Base-by-base conservation (phyloP, 2,329 filamentous ascomycete genomes). In the Talaromyces sp. region DNA sequence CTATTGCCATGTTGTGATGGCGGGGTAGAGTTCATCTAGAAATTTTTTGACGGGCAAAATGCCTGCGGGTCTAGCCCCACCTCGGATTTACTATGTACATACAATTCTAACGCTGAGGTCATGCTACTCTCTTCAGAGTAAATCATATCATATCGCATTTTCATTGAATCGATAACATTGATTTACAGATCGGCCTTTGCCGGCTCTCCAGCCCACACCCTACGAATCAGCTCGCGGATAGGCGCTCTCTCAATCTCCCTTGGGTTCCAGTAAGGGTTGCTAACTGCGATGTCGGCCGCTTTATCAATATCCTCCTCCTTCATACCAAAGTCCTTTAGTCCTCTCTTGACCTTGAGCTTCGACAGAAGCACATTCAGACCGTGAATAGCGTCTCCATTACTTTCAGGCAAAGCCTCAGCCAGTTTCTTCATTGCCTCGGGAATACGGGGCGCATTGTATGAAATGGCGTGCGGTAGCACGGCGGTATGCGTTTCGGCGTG, bases 401-500 rank as follows among this genome's bases (percentile, higher is more conserved):
- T 85, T 2, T 77, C 85, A 0, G 86, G 86, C 10, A 89, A 72
- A 1, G 76, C 83, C 1, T 79, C 79, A 0, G 85, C 85, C 33
- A 89, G 71, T 66, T 79, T 79, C 59, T 75, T 75, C 82, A 88
- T 84, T 0, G 79, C 80, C 2, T 81, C 78, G 0, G 84, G 82
- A 2, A 87, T 81, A 0, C 75, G 77, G 0, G 85, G 84, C 0
- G 84, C 83, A 67, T 88, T 88, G 72, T 88, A 90, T 2, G 86
- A 84, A 2, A 89, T 75, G 0, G 85, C 84, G 70, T 89, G 87
- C 0, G 87, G 86, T 8, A 89, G 77, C 1, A 89, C 81, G 37
- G 86, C 83, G 0, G 86, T 86, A 70, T 90, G 88, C 0, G 87
- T 89, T 72, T 89, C 86, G 1, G 87, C 85, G 66, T 90, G 87